Evolutionary conservation across 2,329 filamentous ascomycete species (phyloP).

Genomic region (Coniella vitis): DNA sequence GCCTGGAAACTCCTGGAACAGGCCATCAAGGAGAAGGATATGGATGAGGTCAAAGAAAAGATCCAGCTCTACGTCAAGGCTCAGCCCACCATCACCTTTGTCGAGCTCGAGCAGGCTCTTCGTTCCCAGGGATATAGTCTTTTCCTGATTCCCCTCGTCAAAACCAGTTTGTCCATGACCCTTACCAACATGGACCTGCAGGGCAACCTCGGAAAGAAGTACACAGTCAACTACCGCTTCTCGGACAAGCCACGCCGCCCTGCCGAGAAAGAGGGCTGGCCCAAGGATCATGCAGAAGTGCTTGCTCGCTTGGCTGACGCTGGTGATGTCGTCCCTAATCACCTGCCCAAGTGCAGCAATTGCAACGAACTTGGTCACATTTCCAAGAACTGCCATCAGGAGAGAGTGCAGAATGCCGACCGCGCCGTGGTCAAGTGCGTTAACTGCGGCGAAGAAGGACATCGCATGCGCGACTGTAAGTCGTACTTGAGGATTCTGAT

Average conservation of each 20-base stretch:
- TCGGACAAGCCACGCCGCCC: constrained; percentile 49
- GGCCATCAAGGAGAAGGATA: constrained; percentile 47
- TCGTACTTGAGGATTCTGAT: not conserved
- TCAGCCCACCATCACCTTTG: constrained; percentile 49
- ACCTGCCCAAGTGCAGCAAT: constrained; percentile 54
- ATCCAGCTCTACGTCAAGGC: constrained; percentile 57
- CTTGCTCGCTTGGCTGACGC: constrained; percentile 57
- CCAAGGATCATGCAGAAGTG: constrained; percentile 52
- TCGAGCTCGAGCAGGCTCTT: constrained; percentile 54
- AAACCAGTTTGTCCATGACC: constrained; percentile 43
- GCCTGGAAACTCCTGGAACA: constrained; percentile 51
- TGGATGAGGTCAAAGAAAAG: constrained; percentile 56
- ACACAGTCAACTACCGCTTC: constrained; percentile 56
- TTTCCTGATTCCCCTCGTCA: constrained; percentile 58
- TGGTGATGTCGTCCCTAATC: constrained; percentile 55
- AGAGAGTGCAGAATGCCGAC: constrained; percentile 39
- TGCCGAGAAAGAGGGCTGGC: constrained; percentile 55
- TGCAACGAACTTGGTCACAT: constrained; percentile 60
- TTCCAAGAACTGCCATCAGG: constrained; percentile 52
- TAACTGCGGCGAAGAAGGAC: constrained; percentile 58
- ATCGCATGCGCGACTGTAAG: constrained; percentile 64
- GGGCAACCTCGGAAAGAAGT: constrained; percentile 60
- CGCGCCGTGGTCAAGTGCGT: constrained; percentile 49
- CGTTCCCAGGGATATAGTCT: constrained; percentile 46
- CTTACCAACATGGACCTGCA: constrained; percentile 68